A percentile compares a stretch with the other conserved stretches of the same genome.
These are phyloP conservation scores for Fagopyrum esculentum DNA, from an alignment of 148 eudicot species.

Conservation along the genomic window DNA sequence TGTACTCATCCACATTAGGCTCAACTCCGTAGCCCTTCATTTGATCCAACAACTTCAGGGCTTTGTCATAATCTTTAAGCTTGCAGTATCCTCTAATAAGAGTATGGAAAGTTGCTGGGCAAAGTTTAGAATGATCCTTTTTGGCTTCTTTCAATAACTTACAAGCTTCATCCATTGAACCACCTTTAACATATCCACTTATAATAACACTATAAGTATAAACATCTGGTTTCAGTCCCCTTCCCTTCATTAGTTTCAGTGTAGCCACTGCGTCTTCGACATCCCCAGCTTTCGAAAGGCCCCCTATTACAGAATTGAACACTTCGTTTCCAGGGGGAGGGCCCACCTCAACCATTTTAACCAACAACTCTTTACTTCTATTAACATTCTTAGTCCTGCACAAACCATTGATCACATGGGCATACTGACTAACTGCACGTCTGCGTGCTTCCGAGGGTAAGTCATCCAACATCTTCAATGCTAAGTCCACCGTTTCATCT, in stretches of 20 bases:
- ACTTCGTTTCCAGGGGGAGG: constrained; percentile 81
- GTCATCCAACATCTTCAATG: constrained; percentile 54
- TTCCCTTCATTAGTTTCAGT: constrained; percentile 50
- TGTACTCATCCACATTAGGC: constrained; percentile 76
- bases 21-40: constrained; percentile 67
- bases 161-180: constrained; percentile 74
- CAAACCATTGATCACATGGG: constrained; percentile 51
- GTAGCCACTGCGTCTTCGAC: constrained; percentile 54
- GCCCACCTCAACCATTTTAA: constrained; percentile 65
- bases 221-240: constrained; percentile 86
- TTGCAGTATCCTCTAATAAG: constrained; percentile 84
- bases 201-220: constrained; percentile 70
- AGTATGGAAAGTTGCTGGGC: constrained; percentile 58
- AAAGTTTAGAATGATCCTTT: constrained; percentile 51
- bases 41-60: constrained; percentile 52
- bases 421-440: constrained; percentile 45
- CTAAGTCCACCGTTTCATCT: constrained; percentile 48
- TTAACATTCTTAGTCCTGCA: constrained; percentile 56
- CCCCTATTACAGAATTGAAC: constrained; percentile 51
- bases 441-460: constrained; percentile 44
- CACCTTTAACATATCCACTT: constrained; percentile 68
- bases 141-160: constrained; percentile 66
- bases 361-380: constrained; percentile 49
- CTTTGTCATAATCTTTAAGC: constrained; percentile 67
- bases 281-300: constrained; percentile 58